These are phyloP conservation scores for Yamagishiella unicocca DNA, from an alignment of 139 green algal species.

Conservation along the genomic window DNA sequence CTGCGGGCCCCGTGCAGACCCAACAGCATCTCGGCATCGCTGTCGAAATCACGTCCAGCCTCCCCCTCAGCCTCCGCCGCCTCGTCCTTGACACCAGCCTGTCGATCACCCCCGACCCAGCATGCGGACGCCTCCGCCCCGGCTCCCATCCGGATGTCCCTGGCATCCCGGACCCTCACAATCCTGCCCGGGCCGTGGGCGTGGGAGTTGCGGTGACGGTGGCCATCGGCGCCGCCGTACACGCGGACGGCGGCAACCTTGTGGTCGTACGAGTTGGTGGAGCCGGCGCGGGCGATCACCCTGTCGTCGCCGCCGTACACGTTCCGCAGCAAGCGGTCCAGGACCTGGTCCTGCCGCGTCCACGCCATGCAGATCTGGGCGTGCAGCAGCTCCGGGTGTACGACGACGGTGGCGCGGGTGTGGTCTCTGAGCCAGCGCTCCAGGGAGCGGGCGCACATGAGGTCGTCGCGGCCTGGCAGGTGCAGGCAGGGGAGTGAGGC, in stretches of 20 bases:
- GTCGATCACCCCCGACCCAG: background rate
- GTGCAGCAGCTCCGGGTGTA: slow-evolving; percentile 37
- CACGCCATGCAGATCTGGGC: slow-evolving; percentile 39
- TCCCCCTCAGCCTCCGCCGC: background rate
- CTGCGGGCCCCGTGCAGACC: background rate
- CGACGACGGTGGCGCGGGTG: slow-evolving; percentile 21
- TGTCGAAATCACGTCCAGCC: no score
- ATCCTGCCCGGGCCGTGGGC: background rate
- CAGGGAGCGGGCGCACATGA: slow-evolving; percentile 31
- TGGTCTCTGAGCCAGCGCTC: slow-evolving; percentile 35
- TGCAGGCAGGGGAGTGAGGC: background rate
- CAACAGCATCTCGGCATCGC: background rate
- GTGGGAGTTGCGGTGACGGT: background rate
- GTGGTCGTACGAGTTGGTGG: background rate
- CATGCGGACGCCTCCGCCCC: background rate
- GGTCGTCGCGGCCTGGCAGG: slow-evolving; percentile 45
- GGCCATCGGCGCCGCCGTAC: background rate
- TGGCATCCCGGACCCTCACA: background rate
- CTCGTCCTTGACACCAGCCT: background rate
- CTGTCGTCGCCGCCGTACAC: slow-evolving; percentile 24
- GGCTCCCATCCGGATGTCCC: background rate
- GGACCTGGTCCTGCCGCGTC: slow-evolving; percentile 28
- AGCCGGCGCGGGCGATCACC: background rate
- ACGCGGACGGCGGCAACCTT: background rate
- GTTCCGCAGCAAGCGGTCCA: slow-evolving; percentile 9